A percentile compares a stretch with the other conserved stretches of the same genome.
Conservation (phyloP, 2,329 filamentous ascomycete species). For the Trematosphaeria pertusa region DNA sequence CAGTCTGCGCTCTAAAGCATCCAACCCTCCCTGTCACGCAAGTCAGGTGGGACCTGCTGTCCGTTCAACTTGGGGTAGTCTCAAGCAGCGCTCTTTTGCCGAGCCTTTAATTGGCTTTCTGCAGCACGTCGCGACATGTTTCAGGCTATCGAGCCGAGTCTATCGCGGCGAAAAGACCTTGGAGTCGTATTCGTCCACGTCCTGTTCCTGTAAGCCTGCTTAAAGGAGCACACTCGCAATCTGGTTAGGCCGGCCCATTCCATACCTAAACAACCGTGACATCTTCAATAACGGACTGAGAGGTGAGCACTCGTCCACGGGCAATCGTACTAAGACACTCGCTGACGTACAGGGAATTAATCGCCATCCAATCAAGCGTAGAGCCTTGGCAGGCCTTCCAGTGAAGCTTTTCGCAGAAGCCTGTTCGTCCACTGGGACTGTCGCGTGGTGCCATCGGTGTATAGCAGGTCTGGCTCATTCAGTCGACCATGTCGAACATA, state of each 20-base stretch:
- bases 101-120: constrained; percentile 21
- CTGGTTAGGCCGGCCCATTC: too few relatives aligned
- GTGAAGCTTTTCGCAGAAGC: too few relatives aligned
- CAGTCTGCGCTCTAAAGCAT: constrained; percentile 11
- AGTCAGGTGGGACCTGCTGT: constrained; percentile 27
- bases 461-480: too few relatives aligned
- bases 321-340: too few relatives aligned
- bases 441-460: too few relatives aligned
- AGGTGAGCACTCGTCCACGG: too few relatives aligned
- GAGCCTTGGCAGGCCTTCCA: too few relatives aligned
- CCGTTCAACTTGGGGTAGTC: constrained; percentile 17
- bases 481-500: constrained; percentile 15
- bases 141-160: constrained; percentile 15
- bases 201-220: constrained; percentile 5
- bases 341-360: too few relatives aligned
- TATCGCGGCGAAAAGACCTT: constrained; percentile 8
- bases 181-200: constrained; percentile 17
- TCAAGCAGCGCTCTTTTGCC: constrained; percentile 25
- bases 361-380: too few relatives aligned
- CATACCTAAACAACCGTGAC: too few relatives aligned
- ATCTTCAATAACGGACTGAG: too few relatives aligned
- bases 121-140: constrained; percentile 22
- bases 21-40: constrained; percentile 17
- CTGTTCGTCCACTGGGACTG: too few relatives aligned
- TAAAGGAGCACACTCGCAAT: constrained; percentile 5